Percentiles rank a stretch among this genome's conserved stretches.
phyloP scores from a whole-genome alignment of 2,329 filamentous ascomycete genomes.

The Decorospora gaudefroyi region DNA sequence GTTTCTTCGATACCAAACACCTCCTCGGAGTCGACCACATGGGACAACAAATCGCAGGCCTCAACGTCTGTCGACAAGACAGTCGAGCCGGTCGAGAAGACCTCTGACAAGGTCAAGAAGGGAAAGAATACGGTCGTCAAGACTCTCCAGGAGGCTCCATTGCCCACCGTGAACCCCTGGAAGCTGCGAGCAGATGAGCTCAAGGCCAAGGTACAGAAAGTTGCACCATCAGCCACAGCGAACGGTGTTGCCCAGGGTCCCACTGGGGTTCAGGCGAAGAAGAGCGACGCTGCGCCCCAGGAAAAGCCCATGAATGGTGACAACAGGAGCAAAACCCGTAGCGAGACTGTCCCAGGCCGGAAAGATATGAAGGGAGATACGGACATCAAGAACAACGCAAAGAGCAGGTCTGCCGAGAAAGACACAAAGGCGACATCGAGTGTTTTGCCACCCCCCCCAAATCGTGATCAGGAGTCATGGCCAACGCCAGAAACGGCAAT shows the following conservation, averaged over 20 bases:
- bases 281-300: slow-evolving; percentile 27
- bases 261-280: slow-evolving; percentile 27
- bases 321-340: slow-evolving; percentile 26
- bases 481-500: slow-evolving; percentile 83
- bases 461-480: slow-evolving; percentile 80
- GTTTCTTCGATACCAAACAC: slow-evolving; percentile 65
- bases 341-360: slow-evolving; percentile 30
- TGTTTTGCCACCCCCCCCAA: slow-evolving; percentile 62
- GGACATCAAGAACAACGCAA: slow-evolving; percentile 37
- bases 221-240: slow-evolving; percentile 48
- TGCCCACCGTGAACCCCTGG: slow-evolving; percentile 88
- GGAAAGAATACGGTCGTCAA: slow-evolving; percentile 52
- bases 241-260: slow-evolving; percentile 26
- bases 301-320: slow-evolving; percentile 29
- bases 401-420: slow-evolving; percentile 37
- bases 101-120: slow-evolving; percentile 59
- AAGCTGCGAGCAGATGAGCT: slow-evolving; percentile 72
- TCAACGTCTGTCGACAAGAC: slow-evolving; percentile 68
- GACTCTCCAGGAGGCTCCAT: slow-evolving; percentile 77
- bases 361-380: slow-evolving; percentile 34
- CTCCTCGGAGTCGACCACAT: slow-evolving; percentile 66
- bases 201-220: slow-evolving; percentile 56
- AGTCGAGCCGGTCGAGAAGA: slow-evolving; percentile 54
- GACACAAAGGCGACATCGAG: slow-evolving; percentile 28
- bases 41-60: slow-evolving; percentile 68